Percentiles rank a stretch among this genome's conserved stretches.
Conservation (phyloP, 345 rosid species). For the Bruguiera sexangula region DNA sequence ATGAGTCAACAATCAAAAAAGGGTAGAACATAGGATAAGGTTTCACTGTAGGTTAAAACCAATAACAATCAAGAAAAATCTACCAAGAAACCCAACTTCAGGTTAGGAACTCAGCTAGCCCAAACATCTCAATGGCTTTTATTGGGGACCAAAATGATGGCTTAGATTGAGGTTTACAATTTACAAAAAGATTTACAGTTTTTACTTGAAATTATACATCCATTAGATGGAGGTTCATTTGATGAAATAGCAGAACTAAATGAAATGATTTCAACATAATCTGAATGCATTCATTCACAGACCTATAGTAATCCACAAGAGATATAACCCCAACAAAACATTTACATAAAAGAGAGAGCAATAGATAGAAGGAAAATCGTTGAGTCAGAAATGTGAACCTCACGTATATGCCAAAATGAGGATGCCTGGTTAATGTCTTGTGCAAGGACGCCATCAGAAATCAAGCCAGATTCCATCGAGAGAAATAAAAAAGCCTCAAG, state of each 20-base stretch:
- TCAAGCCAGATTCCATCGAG: slow-evolving; percentile 75
- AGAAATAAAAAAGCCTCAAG: slow-evolving; percentile 81
- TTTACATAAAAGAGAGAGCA: neutral
- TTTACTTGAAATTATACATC: no score
- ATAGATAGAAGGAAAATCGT: neutral
- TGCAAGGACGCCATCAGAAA: slow-evolving; percentile 89
- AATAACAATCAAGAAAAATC: neutral
- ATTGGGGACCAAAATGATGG: neutral
- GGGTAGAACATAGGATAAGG: neutral
- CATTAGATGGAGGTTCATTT: no score
- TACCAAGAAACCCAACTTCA: neutral
- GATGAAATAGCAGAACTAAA: no score
- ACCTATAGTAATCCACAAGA: neutral
- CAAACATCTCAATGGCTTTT: no score
- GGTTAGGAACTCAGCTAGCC: no score
- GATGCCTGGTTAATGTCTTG: slow-evolving; percentile 91
- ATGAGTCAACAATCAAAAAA: no score
- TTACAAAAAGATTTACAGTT: no score
- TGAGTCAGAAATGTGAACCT: slow-evolving; percentile 47
- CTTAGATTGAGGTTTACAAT: neutral
- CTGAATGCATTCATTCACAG: neutral
- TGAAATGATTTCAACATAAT: no score
- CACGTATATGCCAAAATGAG: slow-evolving; percentile 89
- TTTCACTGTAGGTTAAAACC: neutral
- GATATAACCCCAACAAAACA: neutral